A percentile compares a stretch with the other conserved stretches of the same genome.
Evolutionary conservation across 805 yeast species (phyloP).

Genomic region (Metschnikowia arizonensis): DNA sequence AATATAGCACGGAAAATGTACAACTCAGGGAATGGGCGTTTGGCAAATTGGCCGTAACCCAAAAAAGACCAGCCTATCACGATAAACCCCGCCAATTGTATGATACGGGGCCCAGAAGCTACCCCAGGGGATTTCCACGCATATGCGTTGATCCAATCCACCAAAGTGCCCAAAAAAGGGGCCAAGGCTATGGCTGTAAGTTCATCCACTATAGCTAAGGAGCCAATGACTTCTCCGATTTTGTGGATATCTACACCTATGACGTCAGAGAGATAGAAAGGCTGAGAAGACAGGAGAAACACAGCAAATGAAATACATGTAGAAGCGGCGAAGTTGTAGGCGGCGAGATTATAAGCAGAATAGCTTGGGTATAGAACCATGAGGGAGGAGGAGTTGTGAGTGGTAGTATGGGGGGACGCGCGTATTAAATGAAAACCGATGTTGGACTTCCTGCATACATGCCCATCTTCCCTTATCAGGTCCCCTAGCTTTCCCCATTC

Average conservation of each 20-base stretch:
- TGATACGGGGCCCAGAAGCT: slow-evolving; percentile 49
- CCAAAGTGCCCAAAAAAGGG: slow-evolving; percentile 60
- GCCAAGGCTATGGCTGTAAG: slow-evolving; percentile 47
- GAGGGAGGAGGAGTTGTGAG: background rate
- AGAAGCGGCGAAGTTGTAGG: slow-evolving; percentile 35
- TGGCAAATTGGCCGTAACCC: slow-evolving; percentile 42
- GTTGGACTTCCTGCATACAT: background rate
- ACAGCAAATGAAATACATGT: slow-evolving; percentile 38
- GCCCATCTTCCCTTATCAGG: too few species aligned
- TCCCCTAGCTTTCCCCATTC: slow-evolving; percentile 22
- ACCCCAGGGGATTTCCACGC: slow-evolving; percentile 9
- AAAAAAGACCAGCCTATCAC: slow-evolving; percentile 44
- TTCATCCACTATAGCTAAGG: slow-evolving; percentile 54
- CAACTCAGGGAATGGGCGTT: slow-evolving; percentile 44
- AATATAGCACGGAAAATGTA: slow-evolving; percentile 51
- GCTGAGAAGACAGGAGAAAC: slow-evolving; percentile 39
- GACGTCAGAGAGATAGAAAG: slow-evolving; percentile 35
- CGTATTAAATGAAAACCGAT: slow-evolving; percentile 4
- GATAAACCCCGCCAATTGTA: slow-evolving; percentile 47
- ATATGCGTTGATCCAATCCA: slow-evolving; percentile 45
- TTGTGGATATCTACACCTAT: slow-evolving; percentile 23
- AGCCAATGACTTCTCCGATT: slow-evolving; percentile 34
- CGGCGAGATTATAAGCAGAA: slow-evolving; percentile 24
- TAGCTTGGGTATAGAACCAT: slow-evolving; percentile 15
- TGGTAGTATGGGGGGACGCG: background rate